These are phyloP conservation scores for Aspergillus costaricaensis DNA, from an alignment of 2,329 filamentous ascomycete genomes.

Conservation along the genomic window DNA sequence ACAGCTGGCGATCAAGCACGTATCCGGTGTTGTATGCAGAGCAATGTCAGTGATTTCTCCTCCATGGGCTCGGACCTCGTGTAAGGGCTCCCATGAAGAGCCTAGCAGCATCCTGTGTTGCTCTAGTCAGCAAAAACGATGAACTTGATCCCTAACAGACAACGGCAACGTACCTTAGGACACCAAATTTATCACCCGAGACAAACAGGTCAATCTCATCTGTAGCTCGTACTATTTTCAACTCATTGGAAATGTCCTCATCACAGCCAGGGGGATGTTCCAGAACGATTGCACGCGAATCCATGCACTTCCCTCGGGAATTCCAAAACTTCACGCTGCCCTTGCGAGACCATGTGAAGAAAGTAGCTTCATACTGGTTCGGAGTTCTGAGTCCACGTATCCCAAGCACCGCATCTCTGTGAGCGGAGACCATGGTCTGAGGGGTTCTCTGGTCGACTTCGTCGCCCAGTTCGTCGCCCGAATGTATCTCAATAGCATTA, in stretches of 20 bases:
- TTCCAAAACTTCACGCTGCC: conserved; percentile 85
- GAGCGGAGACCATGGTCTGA: conserved; percentile 53
- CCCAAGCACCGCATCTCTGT: conserved; percentile 66
- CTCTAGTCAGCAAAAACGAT: conserved; percentile 20
- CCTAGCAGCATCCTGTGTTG: conserved; percentile 37
- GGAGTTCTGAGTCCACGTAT: conserved; percentile 65
- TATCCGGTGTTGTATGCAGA: conserved; percentile 64
- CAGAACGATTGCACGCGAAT: conserved; percentile 66
- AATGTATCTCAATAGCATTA: conserved; percentile 66
- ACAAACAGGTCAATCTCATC: conserved; percentile 67
- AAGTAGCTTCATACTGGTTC: conserved; percentile 66
- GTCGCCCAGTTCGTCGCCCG: conserved; percentile 48
- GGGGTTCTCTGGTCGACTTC: conserved; percentile 32
- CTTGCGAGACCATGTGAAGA: conserved; percentile 85
- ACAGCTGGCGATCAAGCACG: conserved; percentile 74
- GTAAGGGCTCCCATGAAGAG: conserved; percentile 60
- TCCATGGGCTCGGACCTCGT: conserved; percentile 81
- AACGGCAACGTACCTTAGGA: conserved; percentile 55
- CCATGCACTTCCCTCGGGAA: conserved; percentile 67
- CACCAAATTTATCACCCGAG: conserved; percentile 84
- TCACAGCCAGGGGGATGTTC: conserved; percentile 58
- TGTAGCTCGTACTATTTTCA: conserved; percentile 62
- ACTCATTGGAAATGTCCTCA: conserved; percentile 54
- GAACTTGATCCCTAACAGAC: background rate
- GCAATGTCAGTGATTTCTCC: conserved; percentile 82